A percentile compares a stretch with the other conserved stretches of the same genome.
phyloP scores from a whole-genome alignment of 2,329 filamentous ascomycete species.

The Colletotrichum euphorbiae region DNA sequence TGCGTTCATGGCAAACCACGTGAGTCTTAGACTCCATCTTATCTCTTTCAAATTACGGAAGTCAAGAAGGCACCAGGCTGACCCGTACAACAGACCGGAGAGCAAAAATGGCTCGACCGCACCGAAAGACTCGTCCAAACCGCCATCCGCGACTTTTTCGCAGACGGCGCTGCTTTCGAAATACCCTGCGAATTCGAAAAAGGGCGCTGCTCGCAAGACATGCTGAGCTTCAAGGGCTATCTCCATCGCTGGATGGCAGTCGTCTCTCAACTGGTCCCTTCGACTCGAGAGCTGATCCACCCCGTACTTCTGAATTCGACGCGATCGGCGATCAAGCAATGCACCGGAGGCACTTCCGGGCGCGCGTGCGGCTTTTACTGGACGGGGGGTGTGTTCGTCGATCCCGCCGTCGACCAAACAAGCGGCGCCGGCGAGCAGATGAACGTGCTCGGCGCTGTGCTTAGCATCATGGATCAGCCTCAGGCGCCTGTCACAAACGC shows the following conservation, averaged over 20 bases:
- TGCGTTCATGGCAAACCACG: constrained; percentile 69
- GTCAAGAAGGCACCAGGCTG: constrained; percentile 36
- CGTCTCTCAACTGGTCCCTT: constrained; percentile 70
- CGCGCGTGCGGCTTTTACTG: constrained; percentile 74
- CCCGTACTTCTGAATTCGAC: constrained; percentile 69
- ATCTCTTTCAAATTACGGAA: no score
- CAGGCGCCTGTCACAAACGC: constrained; percentile 56
- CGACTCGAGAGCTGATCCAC: constrained; percentile 64
- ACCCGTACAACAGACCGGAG: constrained; percentile 38
- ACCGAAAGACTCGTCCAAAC: constrained; percentile 64
- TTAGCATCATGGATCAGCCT: constrained; percentile 56
- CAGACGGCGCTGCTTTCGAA: constrained; percentile 70
- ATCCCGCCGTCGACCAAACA: constrained; percentile 63
- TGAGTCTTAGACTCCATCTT: constrained; percentile 40
- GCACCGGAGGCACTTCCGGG: constrained; percentile 68
- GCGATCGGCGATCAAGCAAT: constrained; percentile 69
- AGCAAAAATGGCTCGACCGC: constrained; percentile 62
- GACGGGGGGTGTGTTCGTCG: constrained; percentile 59
- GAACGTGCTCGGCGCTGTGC: constrained; percentile 66
- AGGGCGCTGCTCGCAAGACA: constrained; percentile 74
- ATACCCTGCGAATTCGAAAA: constrained; percentile 69
- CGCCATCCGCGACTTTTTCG: constrained; percentile 60
- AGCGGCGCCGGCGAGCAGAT: constrained; percentile 70
- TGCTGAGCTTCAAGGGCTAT: constrained; percentile 78
- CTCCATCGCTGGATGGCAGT: constrained; percentile 74